Evolutionary conservation across 2,329 filamentous ascomycete genomes (phyloP).

Genomic region (Colletotrichum endophyticum): DNA sequence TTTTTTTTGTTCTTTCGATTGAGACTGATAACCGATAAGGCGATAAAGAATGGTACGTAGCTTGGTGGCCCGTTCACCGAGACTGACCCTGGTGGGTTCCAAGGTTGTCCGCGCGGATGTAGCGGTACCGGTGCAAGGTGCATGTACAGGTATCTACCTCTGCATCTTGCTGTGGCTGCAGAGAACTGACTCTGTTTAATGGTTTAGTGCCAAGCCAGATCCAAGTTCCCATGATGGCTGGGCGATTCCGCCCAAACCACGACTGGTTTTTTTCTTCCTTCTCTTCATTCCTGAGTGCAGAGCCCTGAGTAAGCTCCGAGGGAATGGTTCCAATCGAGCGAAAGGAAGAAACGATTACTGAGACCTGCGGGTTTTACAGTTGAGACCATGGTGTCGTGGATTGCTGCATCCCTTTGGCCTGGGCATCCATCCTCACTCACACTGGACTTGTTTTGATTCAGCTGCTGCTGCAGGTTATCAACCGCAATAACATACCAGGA

Average conservation of each 20-base stretch:
- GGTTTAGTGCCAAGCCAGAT: neutral
- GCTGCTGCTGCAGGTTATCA: neutral
- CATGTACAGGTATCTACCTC: neutral
- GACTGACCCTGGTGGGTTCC: neutral
- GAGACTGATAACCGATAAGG: slow-evolving; percentile 13
- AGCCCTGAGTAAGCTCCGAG: neutral
- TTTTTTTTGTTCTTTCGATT: slow-evolving; percentile 4
- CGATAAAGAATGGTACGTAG: neutral
- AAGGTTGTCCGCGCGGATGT: neutral
- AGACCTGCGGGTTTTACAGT: neutral
- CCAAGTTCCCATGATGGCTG: neutral
- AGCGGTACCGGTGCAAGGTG: neutral
- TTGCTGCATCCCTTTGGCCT: neutral
- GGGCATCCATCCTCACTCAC: neutral
- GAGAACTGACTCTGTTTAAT: slow-evolving; percentile 1
- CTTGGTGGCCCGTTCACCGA: neutral
- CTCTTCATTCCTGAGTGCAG: neutral
- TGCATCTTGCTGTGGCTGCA: neutral
- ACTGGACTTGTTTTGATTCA: slow-evolving; percentile 7
- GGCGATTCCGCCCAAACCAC: neutral
- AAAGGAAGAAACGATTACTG: neutral
- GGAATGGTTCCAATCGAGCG: neutral
- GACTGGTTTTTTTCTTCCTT: neutral
- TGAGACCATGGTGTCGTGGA: neutral
- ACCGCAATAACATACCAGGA: neutral